Percentiles rank a stretch among this genome's conserved stretches.
phyloP scores from a whole-genome alignment of 2,329 filamentous ascomycete genomes.

The Talaromyces sp. region DNA sequence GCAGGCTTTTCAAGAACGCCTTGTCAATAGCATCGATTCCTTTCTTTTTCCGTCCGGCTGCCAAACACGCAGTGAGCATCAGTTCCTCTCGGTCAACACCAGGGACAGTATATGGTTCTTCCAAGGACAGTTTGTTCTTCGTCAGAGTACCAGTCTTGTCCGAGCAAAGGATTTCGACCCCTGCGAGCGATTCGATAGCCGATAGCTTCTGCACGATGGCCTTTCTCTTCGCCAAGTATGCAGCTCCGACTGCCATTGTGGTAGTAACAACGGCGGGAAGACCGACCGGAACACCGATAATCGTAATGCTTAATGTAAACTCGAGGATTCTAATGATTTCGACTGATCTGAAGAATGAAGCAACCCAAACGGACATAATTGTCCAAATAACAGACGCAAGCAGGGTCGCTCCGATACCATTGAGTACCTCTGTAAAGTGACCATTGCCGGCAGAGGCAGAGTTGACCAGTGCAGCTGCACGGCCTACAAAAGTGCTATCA shows the following conservation, averaged over 20 bases:
- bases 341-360: constrained; percentile 85
- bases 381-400: constrained; percentile 78
- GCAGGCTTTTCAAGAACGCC: constrained; percentile 83
- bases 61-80: constrained; percentile 87
- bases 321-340: constrained; percentile 72
- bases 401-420: constrained; percentile 78
- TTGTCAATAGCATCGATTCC: constrained; percentile 94
- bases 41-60: constrained; percentile 91
- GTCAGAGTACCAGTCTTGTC: constrained; percentile 93
- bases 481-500: constrained; percentile 87
- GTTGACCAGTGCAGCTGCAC: constrained; percentile 80
- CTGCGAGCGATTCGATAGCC: constrained; percentile 86
- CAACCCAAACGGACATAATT: constrained; percentile 78
- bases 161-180: constrained; percentile 90
- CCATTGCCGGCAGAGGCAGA: constrained; percentile 69
- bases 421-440: constrained; percentile 88
- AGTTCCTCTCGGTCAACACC: constrained; percentile 83
- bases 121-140: constrained; percentile 87
- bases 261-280: constrained; percentile 90
- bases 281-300: constrained; percentile 89
- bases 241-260: constrained; percentile 90
- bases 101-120: constrained; percentile 77
- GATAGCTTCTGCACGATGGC: constrained; percentile 91
- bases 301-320: constrained; percentile 84
- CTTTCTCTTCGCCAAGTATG: constrained; percentile 87